Percentiles rank a stretch among this genome's conserved stretches.
These are phyloP conservation scores for Dipodascus geniculatus DNA, from an alignment of 805 yeast genomes.

Conservation along the genomic window DNA sequence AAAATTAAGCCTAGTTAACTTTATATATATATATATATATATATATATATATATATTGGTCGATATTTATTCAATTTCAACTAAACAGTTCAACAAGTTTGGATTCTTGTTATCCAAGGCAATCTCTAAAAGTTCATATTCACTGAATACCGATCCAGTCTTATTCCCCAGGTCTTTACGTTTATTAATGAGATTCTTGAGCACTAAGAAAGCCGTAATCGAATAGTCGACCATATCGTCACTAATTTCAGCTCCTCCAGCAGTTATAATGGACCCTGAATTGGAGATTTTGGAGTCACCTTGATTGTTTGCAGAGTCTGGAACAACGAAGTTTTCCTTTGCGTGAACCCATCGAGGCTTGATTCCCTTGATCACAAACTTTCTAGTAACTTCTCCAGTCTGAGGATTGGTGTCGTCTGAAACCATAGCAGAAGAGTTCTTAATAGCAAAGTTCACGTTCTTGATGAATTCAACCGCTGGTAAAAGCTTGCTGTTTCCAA, in stretches of 20 bases:
- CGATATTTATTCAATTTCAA: background rate
- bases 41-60: background rate
- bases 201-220: background rate
- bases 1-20: no score
- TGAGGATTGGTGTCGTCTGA: constrained; percentile 52
- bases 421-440: constrained; percentile 87
- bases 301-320: constrained; percentile 8
- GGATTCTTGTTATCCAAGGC: background rate
- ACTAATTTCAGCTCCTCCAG: constrained; percentile 3
- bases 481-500: constrained; percentile 47
- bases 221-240: constrained; percentile 1
- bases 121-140: background rate
- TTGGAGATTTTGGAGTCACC: constrained; percentile 6
- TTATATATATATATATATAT: no score
- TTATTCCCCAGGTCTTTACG: background rate
- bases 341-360: constrained; percentile 56
- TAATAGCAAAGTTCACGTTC: constrained; percentile 82
- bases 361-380: constrained; percentile 87
- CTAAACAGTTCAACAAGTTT: background rate
- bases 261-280: constrained; percentile 4
- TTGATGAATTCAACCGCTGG: constrained; percentile 97
- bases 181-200: background rate
- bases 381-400: constrained; percentile 28
- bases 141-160: background rate
- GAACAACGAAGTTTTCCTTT: constrained; percentile 11